Percentiles rank a stretch among this genome's conserved stretches.
These are phyloP conservation scores for Saturnispora diversa DNA, from an alignment of 805 yeast genomes.

Conservation along the genomic window DNA sequence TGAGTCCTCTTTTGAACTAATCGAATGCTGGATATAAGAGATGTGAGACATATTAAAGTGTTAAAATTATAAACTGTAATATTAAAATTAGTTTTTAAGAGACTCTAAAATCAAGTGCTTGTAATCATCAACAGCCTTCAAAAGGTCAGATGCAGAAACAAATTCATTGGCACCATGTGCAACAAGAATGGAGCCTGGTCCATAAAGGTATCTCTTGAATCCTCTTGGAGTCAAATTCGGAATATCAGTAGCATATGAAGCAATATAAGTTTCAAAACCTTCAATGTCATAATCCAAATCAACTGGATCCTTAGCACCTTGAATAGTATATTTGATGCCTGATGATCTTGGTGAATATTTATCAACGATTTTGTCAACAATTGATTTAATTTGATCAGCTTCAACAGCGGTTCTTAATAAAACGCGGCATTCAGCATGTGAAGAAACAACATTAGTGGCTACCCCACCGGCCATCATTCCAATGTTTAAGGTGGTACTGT, in stretches of 20 bases:
- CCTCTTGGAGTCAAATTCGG: conserved; percentile 33
- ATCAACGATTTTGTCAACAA: conserved; percentile 30
- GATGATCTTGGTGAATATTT: conserved; percentile 18
- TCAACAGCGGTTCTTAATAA: conserved; percentile 49
- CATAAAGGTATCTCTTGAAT: conserved; percentile 47
- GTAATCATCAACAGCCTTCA: conserved; percentile 46
- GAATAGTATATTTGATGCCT: conserved; percentile 13
- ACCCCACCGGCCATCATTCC: conserved; percentile 54
- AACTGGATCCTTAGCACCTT: conserved; percentile 32
- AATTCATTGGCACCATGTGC: conserved; percentile 55
- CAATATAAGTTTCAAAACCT: conserved; percentile 46
- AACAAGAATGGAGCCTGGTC: conserved; percentile 56
- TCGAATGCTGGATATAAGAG: conserved; percentile 8
- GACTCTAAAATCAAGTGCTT: conserved; percentile 31
- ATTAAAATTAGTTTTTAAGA: background rate
- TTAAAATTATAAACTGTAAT: background rate
- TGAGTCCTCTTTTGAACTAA: conserved; percentile 8
- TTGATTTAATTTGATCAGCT: conserved; percentile 30
- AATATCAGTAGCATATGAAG: conserved; percentile 35
- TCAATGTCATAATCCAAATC: conserved; percentile 50
- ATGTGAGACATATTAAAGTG: background rate
- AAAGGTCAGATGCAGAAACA: conserved; percentile 39
- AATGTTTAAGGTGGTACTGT: conserved; percentile 53
- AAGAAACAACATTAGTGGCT: conserved; percentile 61
- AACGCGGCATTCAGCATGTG: conserved; percentile 41